Evolutionary conservation across 129 eudicot genomes (phyloP).

Genomic region (Pseudognaphalium luteoalbum): DNA sequence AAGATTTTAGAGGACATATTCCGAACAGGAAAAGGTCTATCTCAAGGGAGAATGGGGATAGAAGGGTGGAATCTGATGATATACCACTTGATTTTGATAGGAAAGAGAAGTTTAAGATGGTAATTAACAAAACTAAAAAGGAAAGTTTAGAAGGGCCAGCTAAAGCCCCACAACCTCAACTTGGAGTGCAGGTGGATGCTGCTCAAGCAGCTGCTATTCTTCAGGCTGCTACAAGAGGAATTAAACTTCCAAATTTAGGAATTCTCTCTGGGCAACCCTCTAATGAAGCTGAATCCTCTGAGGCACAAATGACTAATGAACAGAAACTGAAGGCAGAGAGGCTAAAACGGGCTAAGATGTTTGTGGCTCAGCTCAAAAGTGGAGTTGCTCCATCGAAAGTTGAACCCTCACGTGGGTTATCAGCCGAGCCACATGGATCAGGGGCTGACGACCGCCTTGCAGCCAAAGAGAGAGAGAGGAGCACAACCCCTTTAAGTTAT

Average conservation of each 20-base stretch:
- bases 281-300: slow-evolving; percentile 47
- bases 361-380: slow-evolving; percentile 82
- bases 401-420: slow-evolving; percentile 50
- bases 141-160: slow-evolving; percentile 59
- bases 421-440: slow-evolving; percentile 56
- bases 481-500: slow-evolving; percentile 40
- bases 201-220: slow-evolving; percentile 92
- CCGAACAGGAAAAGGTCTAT: slow-evolving; percentile 38
- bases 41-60: slow-evolving; percentile 36
- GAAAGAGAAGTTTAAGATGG: slow-evolving; percentile 94
- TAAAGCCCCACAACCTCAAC: slow-evolving; percentile 42
- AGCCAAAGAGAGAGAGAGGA: slow-evolving; percentile 48
- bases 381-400: slow-evolving; percentile 50
- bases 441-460: slow-evolving; percentile 27
- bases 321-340: slow-evolving; percentile 89
- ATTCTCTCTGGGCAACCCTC: slow-evolving; percentile 34
- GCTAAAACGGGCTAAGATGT: slow-evolving; percentile 85
- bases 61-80: slow-evolving; percentile 39
- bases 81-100: slow-evolving; percentile 63
- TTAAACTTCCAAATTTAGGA: slow-evolving; percentile 54
- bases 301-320: slow-evolving; percentile 59
- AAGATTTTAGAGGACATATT: slow-evolving; percentile 34
- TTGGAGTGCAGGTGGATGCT: slow-evolving; percentile 64
- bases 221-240: slow-evolving; percentile 97
- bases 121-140: slow-evolving; percentile 71